Evolutionary conservation across 129 eudicot species (phyloP).

Genomic region (Helianthus tuberosus): DNA sequence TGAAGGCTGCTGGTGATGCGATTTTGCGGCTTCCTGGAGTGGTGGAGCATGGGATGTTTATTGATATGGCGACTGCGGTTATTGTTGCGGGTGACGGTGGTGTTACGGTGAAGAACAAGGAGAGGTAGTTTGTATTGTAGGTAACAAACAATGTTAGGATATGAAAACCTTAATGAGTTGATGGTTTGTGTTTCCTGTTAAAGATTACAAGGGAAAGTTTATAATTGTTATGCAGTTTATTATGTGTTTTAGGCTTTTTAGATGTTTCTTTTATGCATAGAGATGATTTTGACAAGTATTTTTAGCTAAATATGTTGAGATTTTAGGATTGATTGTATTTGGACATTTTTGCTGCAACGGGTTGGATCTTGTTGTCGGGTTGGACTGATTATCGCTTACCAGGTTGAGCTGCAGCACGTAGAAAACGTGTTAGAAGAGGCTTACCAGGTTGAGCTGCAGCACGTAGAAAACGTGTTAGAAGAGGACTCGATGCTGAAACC

Average conservation of each 20-base stretch:
- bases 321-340: not conserved
- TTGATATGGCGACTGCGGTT: constrained; percentile 78
- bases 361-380: not conserved
- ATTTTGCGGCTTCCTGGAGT: constrained; percentile 87
- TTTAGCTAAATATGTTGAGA: not conserved
- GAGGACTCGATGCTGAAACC: too few species aligned
- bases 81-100: constrained; percentile 81
- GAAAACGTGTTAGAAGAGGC: too few species aligned
- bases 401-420: too few species aligned
- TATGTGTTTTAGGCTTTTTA: too few species aligned
- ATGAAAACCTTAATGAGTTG: not conserved
- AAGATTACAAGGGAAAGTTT: not conserved
- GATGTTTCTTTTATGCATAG: too few species aligned
- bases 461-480: too few species aligned
- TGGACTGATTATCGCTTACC: not conserved
- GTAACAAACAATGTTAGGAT: not conserved
- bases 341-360: not conserved
- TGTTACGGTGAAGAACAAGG: constrained; percentile 65
- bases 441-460: too few species aligned
- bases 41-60: constrained; percentile 92
- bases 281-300: not conserved
- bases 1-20: constrained; percentile 70
- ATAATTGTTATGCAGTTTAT: too few species aligned
- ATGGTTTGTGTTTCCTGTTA: not conserved
- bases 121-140: not conserved